Base-by-base conservation (phyloP, 345 rosid genomes). In the Turritis glabra region DNA sequence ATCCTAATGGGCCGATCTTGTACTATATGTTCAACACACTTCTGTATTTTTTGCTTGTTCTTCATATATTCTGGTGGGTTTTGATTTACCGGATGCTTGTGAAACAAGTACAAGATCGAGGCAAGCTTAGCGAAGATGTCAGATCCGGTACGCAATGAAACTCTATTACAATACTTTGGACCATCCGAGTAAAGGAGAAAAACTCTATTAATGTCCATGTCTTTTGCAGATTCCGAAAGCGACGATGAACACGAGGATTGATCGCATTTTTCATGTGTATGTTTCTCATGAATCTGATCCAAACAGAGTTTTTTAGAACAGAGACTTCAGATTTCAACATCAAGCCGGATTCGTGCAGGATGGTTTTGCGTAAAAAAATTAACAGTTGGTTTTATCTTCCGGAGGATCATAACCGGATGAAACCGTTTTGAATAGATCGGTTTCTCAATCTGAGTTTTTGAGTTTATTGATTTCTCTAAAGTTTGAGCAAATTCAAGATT, bases 41-140 rank as follows among this genome's bases (percentile, higher is more conserved):
- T 72, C 69, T 95, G 26, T 74, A 80, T 53, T 85, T 89, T 80
- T 79, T 95, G 74, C 89, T 89, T 59, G 86, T 92, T 79, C 87
- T 95, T 69, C 91, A 95, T 67, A 79, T 92, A 22, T 92, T 90
- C 82, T 95, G 97, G 99, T 95, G 99, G 99, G 87, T 79, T 8
- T 82, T 92, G 90, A 92, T 92, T 11, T 81, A 67, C 67, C 84
- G 93, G 82, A 92, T 92, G 97, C 85, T 89, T 64, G 83, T 87
- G 33, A 80, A 82, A 80, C 99, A 91, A 89, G 85, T 95, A 76
- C 88, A 85, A 69, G 87, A 88, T 7, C 80, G 90, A 64, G 93
- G 99, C 56, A 77, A 79, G 73, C 84, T 90, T 73, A 84, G 92
- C 27, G 97, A 90, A 43, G 99, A 95, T 84, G 91, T 92, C 51